Conservation (phyloP, 805 yeast species). For the Ogataea pini region DNA sequence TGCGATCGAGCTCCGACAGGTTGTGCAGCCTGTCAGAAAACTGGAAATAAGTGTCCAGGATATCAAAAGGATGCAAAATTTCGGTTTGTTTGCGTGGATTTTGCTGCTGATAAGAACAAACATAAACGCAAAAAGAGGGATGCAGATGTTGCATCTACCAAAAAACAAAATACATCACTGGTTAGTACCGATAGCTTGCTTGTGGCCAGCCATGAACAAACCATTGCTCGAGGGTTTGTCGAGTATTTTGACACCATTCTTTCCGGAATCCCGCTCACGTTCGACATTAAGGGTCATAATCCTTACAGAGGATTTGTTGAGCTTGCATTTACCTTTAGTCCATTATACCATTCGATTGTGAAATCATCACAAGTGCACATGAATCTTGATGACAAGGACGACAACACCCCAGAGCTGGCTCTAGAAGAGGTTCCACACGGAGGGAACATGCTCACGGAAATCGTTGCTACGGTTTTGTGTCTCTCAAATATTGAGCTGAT, state of each 20-base stretch:
- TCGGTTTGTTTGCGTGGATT: background rate
- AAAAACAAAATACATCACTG: too few relatives aligned
- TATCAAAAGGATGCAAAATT: slow-evolving; percentile 5
- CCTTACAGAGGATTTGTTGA: slow-evolving; percentile 8
- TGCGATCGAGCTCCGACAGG: slow-evolving; percentile 3
- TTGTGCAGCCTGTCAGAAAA: slow-evolving; percentile 1
- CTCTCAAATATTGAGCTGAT: slow-evolving; percentile 9
- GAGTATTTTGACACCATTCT: slow-evolving; percentile 10
- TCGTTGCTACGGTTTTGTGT: slow-evolving; percentile 11
- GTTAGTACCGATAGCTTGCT: background rate
- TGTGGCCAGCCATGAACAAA: background rate
- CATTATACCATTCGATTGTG: slow-evolving; percentile 12
- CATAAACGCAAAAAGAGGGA: background rate
- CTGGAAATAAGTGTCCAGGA: slow-evolving; percentile 6
- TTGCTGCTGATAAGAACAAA: background rate
- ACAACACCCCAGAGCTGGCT: background rate
- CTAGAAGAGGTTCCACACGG: background rate
- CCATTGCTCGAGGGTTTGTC: slow-evolving; percentile 3
- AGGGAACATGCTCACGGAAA: slow-evolving; percentile 5
- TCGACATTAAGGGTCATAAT: slow-evolving; percentile 10
- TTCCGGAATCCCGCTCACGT: slow-evolving; percentile 16
- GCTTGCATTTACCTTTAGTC: slow-evolving; percentile 8
- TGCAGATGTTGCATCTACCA: too few relatives aligned
- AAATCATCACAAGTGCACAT: slow-evolving; percentile 7
- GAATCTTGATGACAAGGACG: background rate